A percentile compares a stretch with the other conserved stretches of the same genome.
These are phyloP conservation scores for Naganishia vishniacii DNA, from an alignment of 768 basidiomycete genomes.

Conservation along the genomic window DNA sequence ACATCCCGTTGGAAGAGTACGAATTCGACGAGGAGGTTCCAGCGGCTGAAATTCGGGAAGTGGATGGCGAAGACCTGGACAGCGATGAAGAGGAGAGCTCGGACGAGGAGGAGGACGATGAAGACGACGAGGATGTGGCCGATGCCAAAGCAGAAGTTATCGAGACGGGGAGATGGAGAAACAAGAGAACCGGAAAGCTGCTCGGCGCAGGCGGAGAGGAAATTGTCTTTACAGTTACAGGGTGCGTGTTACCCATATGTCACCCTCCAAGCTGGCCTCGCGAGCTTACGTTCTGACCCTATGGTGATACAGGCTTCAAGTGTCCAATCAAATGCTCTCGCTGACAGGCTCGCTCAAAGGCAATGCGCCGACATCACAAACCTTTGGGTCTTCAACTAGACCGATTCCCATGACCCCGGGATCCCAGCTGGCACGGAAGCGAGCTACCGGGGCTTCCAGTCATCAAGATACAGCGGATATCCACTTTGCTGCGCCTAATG, in stretches of 20 bases:
- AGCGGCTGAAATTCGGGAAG: constrained; percentile 49
- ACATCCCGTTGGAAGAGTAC: constrained; percentile 76
- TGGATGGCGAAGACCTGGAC: constrained; percentile 26
- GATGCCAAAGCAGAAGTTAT: constrained; percentile 9
- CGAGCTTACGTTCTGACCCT: no score
- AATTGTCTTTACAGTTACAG: constrained; percentile 77
- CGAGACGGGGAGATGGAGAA: constrained; percentile 68
- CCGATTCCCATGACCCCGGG: constrained; percentile 23
- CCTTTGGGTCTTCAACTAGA: constrained; percentile 44
- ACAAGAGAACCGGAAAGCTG: constrained; percentile 61
- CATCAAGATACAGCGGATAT: not conserved
- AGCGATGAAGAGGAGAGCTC: constrained; percentile 31
- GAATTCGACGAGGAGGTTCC: constrained; percentile 63
- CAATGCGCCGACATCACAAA: constrained; percentile 64
- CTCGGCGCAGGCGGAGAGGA: constrained; percentile 66
- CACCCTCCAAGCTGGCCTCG: no score
- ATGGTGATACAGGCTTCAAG: constrained; percentile 69
- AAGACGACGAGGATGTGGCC: constrained; percentile 24
- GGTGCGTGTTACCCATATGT: no score
- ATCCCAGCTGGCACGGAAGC: constrained; percentile 18
- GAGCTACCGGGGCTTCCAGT: not conserved
- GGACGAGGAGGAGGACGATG: constrained; percentile 22
- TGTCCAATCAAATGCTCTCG: constrained; percentile 90
- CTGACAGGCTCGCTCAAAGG: constrained; percentile 73
- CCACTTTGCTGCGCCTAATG: not conserved